These are phyloP conservation scores for Rosa multiflora DNA, from an alignment of 306 rosid species.

Conservation along the genomic window DNA sequence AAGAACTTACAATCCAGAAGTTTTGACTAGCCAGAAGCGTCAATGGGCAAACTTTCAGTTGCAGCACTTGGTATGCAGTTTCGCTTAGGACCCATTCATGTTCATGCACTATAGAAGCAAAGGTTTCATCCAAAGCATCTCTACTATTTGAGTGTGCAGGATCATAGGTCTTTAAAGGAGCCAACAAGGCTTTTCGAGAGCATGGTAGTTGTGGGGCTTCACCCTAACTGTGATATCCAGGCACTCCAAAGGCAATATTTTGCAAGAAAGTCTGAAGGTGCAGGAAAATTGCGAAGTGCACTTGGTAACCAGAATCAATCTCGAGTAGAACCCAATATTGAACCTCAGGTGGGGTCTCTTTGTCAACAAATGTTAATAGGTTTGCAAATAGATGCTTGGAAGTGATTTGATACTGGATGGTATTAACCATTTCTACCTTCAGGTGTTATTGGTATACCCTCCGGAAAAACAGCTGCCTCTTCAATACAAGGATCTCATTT, in stretches of 20 bases:
- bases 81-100: background rate
- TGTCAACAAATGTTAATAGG: conserved; percentile 3
- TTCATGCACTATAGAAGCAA: background rate
- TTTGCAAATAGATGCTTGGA: conserved; percentile 3
- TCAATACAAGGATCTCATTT: conserved; percentile 83
- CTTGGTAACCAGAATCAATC: conserved; percentile 65
- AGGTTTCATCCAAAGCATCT: conserved; percentile 13
- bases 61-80: conserved; percentile 56
- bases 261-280: conserved; percentile 61
- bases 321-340: conserved; percentile 78
- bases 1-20: conserved; percentile 78
- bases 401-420: conserved; percentile 4
- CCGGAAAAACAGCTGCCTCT: conserved; percentile 83
- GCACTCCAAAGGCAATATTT: conserved; percentile 70
- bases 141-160: conserved; percentile 57
- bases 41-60: conserved; percentile 91
- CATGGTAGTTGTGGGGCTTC: conserved; percentile 91
- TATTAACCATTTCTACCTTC: conserved; percentile 18
- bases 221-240: conserved; percentile 86
- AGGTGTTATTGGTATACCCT: conserved; percentile 92
- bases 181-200: conserved; percentile 89
- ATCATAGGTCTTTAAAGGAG: conserved; percentile 82
- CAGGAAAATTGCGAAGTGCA: conserved; percentile 62
- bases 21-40: conserved; percentile 83
- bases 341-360: conserved; percentile 73